Evolutionary conservation across 768 basidiomycete species (phyloP).

Genomic region (Russula ochroleuca): DNA sequence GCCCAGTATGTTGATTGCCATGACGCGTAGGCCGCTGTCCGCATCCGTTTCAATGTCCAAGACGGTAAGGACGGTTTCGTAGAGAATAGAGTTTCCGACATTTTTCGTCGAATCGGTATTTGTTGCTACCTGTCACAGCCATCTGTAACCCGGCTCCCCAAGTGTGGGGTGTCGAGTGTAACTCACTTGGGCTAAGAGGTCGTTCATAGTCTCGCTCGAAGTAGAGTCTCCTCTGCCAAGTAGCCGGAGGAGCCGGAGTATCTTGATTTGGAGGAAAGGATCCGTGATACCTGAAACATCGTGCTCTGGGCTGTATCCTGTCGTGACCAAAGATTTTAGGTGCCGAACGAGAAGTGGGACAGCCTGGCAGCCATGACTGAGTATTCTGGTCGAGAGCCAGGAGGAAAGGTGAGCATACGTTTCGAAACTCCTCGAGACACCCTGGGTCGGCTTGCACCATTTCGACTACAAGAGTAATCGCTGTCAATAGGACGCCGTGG

Average conservation of each 20-base stretch:
- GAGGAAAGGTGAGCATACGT: conserved; percentile 47
- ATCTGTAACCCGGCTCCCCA: neutral
- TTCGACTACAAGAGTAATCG: conserved; percentile 91
- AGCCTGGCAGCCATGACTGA: conserved; percentile 47
- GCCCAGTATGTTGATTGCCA: conserved; percentile 99
- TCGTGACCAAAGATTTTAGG: conserved; percentile 90
- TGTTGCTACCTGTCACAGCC: conserved; percentile 77
- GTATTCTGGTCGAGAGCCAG: conserved; percentile 18
- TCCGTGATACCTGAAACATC: conserved; percentile 99
- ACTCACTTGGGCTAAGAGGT: conserved; percentile 87
- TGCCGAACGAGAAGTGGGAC: conserved; percentile 92
- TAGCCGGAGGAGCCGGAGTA: conserved; percentile 81
- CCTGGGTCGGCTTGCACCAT: conserved; percentile 80
- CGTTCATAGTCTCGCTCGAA: conserved; percentile 96
- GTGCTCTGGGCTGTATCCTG: conserved; percentile 97
- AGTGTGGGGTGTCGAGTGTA: neutral
- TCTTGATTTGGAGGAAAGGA: conserved; percentile 91
- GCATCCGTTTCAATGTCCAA: conserved; percentile 84
- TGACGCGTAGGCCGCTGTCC: conserved; percentile 90
- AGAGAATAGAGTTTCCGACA: conserved; percentile 95
- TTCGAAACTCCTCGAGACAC: conserved; percentile 82
- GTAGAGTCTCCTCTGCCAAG: conserved; percentile 80
- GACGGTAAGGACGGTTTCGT: conserved; percentile 94
- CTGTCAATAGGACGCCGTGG: conserved; percentile 92
- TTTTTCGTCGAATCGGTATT: conserved; percentile 98